Evolutionary conservation across 1,284 basidiomycete genomes (phyloP).

Genomic region (Sporisorium sorghi): DNA sequence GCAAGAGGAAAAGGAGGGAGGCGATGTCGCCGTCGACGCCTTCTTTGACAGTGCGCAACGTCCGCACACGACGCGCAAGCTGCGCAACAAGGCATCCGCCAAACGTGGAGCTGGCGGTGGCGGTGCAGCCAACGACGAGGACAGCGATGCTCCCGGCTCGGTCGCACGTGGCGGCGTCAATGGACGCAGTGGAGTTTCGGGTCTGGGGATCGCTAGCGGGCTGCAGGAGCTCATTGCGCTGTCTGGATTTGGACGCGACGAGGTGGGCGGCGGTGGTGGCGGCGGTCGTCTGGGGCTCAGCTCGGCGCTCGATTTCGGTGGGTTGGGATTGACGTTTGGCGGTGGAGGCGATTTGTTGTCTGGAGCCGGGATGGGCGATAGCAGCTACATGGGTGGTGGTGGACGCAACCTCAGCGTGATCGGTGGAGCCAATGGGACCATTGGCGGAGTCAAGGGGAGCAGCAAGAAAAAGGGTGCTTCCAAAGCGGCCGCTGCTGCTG

Average conservation of each 20-base stretch:
- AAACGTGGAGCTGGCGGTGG: conserved; percentile 20
- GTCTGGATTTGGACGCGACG: conserved; percentile 51
- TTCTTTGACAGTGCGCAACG: conserved; percentile 61
- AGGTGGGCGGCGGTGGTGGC: conserved; percentile 26
- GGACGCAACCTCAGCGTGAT: conserved; percentile 34
- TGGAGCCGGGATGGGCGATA: conserved; percentile 58
- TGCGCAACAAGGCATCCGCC: conserved; percentile 63
- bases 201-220: conserved; percentile 41
- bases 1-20: conserved; percentile 66
- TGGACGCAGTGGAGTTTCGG: conserved; percentile 10
- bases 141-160: conserved; percentile 33
- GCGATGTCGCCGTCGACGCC: conserved; percentile 61
- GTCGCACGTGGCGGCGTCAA: conserved; percentile 24
- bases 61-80: conserved; percentile 67
- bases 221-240: conserved; percentile 52
- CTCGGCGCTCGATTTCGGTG: conserved; percentile 37
- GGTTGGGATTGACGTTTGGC: conserved; percentile 45
- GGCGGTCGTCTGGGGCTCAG: conserved; percentile 33
- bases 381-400: conserved; percentile 55
- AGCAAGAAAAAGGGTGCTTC: conserved; percentile 52
- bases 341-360: conserved; percentile 47
- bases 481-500: conserved; percentile 42
- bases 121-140: conserved; percentile 30
- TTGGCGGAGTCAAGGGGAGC: conserved; percentile 32
- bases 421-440: conserved; percentile 39